Conservation (phyloP, 768 basidiomycete species). For the Phaeolepiota aurea region DNA sequence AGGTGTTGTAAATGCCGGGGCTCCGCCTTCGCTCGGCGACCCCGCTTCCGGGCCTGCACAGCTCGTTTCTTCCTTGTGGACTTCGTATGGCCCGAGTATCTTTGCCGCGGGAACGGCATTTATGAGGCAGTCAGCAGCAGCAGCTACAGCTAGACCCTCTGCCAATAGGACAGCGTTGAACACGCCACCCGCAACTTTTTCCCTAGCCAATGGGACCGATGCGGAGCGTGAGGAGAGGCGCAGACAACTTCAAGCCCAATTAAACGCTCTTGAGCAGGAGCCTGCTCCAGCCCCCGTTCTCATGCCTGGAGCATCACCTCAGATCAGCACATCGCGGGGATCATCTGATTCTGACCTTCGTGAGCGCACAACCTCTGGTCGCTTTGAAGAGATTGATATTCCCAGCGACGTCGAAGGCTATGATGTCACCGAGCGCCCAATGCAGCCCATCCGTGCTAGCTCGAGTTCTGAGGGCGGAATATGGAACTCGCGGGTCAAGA, state of each 20-base stretch:
- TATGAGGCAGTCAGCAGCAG: conserved; percentile 41
- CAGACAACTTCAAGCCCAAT: conserved; percentile 48
- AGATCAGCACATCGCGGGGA: conserved; percentile 23
- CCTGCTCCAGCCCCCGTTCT: conserved; percentile 16
- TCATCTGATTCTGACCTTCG: conserved; percentile 34
- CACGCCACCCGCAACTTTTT: conserved; percentile 8
- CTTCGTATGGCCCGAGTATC: conserved; percentile 68
- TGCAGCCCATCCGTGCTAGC: no score
- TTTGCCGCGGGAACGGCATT: conserved; percentile 61
- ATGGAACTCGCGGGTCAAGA: conserved; percentile 14
- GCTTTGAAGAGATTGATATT: conserved; percentile 66
- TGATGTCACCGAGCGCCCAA: conserved; percentile 37
- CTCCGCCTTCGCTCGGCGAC: conserved; percentile 39
- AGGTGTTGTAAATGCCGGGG: conserved; percentile 16
- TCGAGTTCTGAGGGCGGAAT: background rate
- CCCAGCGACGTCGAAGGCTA: conserved; percentile 65
- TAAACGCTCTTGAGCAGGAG: conserved; percentile 35
- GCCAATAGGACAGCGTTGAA: conserved; percentile 7
- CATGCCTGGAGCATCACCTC: conserved; percentile 22
- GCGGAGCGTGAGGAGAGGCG: conserved; percentile 32
- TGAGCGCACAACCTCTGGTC: conserved; percentile 36
- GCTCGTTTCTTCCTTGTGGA: conserved; percentile 62
- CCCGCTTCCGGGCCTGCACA: conserved; percentile 59
- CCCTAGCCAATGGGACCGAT: conserved; percentile 16
- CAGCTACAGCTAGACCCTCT: conserved; percentile 26